phyloP scores from a whole-genome alignment of 208 protist species.

The Borovskyia barvae region DNA sequence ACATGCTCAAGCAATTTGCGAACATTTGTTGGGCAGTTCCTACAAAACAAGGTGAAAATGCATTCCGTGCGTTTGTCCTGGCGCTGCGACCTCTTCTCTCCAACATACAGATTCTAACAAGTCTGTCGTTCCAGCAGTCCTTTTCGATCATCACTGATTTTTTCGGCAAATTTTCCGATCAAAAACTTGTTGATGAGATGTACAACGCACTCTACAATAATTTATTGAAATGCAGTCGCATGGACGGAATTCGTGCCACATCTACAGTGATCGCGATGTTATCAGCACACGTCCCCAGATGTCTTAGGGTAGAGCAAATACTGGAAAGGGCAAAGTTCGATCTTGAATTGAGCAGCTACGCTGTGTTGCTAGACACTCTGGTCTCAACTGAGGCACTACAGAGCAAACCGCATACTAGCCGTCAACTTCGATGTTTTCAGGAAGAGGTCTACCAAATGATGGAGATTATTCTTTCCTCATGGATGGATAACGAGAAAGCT shows the following conservation, averaged over 20 bases:
- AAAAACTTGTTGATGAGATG: conserved; percentile 13
- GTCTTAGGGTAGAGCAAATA: conserved; percentile 1
- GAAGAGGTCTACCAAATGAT: conserved; percentile 4
- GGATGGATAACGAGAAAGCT: not conserved
- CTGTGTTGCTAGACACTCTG: conserved; percentile 14
- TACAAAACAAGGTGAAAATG: conserved; percentile 31
- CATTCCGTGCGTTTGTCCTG: conserved; percentile 40
- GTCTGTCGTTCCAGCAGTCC: conserved; percentile 28
- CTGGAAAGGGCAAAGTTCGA: conserved; percentile 9
- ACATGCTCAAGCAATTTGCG: conserved; percentile 47
- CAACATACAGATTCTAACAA: conserved; percentile 27
- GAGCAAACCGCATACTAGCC: conserved; percentile 1
- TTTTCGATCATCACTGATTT: conserved; percentile 22
- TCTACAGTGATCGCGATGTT: not conserved
- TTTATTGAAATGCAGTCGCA: conserved; percentile 16
- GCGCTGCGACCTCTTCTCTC: conserved; percentile 25
- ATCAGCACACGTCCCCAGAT: not conserved
- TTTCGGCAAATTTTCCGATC: conserved; percentile 18
- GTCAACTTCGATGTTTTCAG: conserved; percentile 3
- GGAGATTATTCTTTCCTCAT: not conserved
- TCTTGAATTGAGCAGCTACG: conserved; percentile 5
- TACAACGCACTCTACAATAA: conserved; percentile 13
- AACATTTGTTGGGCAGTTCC: conserved; percentile 35
- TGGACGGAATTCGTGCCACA: conserved; percentile 14
- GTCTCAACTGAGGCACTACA: not conserved